Conservation (phyloP, 768 basidiomycete species). For the Hygrophorus pudorinus region DNA sequence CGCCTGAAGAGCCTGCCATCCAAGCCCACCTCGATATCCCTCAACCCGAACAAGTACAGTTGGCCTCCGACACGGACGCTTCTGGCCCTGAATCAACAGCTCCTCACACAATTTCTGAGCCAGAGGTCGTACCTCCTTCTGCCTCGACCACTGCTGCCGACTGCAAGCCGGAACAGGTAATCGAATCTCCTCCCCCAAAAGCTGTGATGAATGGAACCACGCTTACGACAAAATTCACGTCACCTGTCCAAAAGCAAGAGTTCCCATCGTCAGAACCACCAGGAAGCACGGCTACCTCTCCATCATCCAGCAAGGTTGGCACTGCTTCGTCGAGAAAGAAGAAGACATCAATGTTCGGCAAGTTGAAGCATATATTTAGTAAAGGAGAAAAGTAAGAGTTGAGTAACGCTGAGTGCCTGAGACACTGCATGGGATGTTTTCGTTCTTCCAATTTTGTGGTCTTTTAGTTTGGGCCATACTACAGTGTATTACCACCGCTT, state of each 20-base stretch:
- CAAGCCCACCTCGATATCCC: too few species aligned
- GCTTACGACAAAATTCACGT: neutral
- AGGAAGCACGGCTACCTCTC: constrained; percentile 13
- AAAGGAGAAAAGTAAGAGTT: constrained; percentile 30
- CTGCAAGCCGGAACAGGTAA: neutral
- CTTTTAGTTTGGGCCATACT: too few species aligned
- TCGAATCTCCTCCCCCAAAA: neutral
- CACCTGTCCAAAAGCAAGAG: constrained; percentile 7
- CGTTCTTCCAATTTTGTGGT: neutral
- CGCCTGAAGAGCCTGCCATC: too few species aligned
- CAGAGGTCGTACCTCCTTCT: neutral
- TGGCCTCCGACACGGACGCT: too few species aligned
- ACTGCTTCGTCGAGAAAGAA: constrained; percentile 37
- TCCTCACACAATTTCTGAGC: too few species aligned
- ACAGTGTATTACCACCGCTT: too few species aligned
- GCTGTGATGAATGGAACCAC: neutral
- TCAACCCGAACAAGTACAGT: too few species aligned
- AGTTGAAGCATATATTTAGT: constrained; percentile 40
- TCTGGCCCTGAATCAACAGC: too few species aligned
- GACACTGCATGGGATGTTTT: neutral
- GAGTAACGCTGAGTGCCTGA: constrained; percentile 11
- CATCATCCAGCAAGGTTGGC: constrained; percentile 24
- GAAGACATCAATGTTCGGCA: constrained; percentile 42
- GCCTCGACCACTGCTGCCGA: neutral
- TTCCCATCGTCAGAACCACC: constrained; percentile 19